Percentiles rank a stretch among this genome's conserved stretches.
Conservation (phyloP, 345 rosid species). For the Dovyalis caffra region DNA sequence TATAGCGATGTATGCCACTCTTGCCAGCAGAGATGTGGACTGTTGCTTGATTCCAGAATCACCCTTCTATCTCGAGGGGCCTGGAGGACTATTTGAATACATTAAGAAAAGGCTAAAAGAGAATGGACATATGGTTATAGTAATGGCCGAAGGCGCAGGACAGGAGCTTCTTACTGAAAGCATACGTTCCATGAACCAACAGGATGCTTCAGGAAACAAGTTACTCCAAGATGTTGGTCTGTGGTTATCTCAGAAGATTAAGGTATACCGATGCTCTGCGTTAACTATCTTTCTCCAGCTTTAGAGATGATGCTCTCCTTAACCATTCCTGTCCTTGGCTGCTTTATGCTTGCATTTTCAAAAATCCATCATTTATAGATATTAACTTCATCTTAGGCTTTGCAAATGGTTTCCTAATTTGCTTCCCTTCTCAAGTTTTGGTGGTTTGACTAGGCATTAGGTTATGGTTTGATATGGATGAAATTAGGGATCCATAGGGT, state of each 20-base stretch:
- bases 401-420: no score
- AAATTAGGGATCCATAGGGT: background rate
- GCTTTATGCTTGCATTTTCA: background rate
- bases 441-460: background rate
- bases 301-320: background rate
- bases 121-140: constrained; percentile 58
- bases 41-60: constrained; percentile 67
- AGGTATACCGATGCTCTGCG: constrained; percentile 23
- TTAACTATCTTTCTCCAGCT: background rate
- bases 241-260: constrained; percentile 55
- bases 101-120: constrained; percentile 47
- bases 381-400: no score
- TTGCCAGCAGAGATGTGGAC: constrained; percentile 66
- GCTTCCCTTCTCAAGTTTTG: background rate
- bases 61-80: constrained; percentile 64
- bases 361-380: no score
- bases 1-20: constrained; percentile 63
- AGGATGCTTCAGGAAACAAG: constrained; percentile 67
- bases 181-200: constrained; percentile 10
- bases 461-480: background rate
- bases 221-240: constrained; percentile 55
- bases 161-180: constrained; percentile 52
- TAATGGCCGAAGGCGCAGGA: constrained; percentile 69
- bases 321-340: background rate
- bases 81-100: constrained; percentile 55